Evolutionary conservation across 257 asterid genomes (phyloP).

Genomic region (Nicotiana benthamiana): DNA sequence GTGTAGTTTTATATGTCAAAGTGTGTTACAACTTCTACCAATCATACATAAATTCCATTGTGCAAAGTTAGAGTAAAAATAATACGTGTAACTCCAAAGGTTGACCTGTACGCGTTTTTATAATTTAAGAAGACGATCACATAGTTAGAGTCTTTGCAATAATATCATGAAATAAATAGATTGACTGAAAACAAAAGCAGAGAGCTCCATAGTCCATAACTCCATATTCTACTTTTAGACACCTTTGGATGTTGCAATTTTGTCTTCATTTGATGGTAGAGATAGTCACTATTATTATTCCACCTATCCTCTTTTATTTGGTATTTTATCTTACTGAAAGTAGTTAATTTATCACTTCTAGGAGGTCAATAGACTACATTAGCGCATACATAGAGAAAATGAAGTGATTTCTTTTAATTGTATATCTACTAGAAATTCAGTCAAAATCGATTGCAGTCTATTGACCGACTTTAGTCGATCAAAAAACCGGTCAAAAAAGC

Average conservation of each 20-base stretch:
- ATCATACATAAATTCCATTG: not conserved
- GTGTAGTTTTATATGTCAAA: not conserved
- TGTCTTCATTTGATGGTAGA: not conserved
- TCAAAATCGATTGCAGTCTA: too few species aligned
- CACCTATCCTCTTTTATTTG: not conserved
- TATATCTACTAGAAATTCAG: too few species aligned
- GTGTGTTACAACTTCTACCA: not conserved
- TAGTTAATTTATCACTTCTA: not conserved
- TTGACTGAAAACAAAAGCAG: not conserved
- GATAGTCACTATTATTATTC: not conserved
- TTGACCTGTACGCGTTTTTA: not conserved
- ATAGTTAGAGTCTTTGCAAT: not conserved
- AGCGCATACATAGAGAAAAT: not conserved
- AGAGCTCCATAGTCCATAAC: not conserved
- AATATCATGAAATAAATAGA: not conserved
- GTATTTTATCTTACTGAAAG: not conserved
- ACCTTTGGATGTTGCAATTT: not conserved
- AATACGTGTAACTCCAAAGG: not conserved
- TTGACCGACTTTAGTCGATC: too few species aligned
- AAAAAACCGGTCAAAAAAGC: too few species aligned
- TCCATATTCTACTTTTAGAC: slow-evolving; percentile 1
- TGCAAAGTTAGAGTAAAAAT: not conserved
- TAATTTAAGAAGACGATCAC: not conserved
- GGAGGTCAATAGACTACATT: not conserved
- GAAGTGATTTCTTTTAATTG: too few species aligned